Evolutionary conservation across 2,329 filamentous ascomycete species (phyloP), one percentile per base, ranked within the genome.

Genomic region (Scedosporium boydii): DNA sequence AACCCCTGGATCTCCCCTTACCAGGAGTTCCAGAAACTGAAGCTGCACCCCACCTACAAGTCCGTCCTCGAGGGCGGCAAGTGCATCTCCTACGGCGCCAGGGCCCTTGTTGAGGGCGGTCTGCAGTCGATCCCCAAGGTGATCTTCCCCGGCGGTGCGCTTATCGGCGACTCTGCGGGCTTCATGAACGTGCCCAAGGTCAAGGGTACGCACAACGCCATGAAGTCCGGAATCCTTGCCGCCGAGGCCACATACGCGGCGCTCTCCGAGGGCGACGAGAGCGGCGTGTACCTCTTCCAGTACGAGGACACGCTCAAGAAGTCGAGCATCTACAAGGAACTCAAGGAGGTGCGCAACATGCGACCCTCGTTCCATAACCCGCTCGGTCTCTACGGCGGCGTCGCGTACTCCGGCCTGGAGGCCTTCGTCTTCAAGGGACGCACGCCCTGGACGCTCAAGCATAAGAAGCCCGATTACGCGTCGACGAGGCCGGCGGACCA

Each of bases 151-250:
- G 95, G 95, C 64, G 95, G 95, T 63, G 95, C 95, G 57, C 80
- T 99, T 55, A 96, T 99, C 68, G 95, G 95, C 62, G 95, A 99
- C 76, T 96, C 93, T 18, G 95, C 95, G 29, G 95, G 95, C 4
- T 96, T 99, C 72, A 82, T 99, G 75, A 99, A 99, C 71, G 89
- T 99, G 16, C 95, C 95, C 66, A 99, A 99, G 80, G 91, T 99
- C 76, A 99, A 99, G 79, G 95, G 95, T 63, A 97, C 93, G 0
- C 95, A 99, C 76, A 97, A 95, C 58, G 92, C 95, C 60, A 98
- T 99, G 91, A 91, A 93, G 71, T 96, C 91, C 1, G 95, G 93
- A 65, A 98, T 99, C 89, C 81, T 99, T 59, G 95, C 95, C 5
- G 95, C 93, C 51, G 91, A 98, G 76, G 90, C 95, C 34, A 86